Percentiles rank a stretch among this genome's conserved stretches.
Evolutionary conservation across 2,329 filamentous ascomycete genomes (phyloP).

Genomic region (Coniella vitis): DNA sequence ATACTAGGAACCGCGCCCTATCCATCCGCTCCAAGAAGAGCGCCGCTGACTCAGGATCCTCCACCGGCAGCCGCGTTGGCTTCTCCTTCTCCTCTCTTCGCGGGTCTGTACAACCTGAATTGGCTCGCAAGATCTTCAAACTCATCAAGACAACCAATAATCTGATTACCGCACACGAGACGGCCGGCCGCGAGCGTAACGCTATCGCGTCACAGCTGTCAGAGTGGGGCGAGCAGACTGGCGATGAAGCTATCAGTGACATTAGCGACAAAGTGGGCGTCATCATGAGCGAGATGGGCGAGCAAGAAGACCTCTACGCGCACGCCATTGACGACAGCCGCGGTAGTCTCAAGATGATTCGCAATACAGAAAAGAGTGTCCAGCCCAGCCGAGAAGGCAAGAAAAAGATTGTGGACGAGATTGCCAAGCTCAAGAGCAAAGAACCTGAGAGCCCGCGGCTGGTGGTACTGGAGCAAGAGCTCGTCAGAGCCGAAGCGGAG

Average conservation of each 20-base stretch:
- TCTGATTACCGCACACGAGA: conserved; percentile 76
- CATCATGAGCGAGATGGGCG: conserved; percentile 82
- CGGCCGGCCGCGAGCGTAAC: conserved; percentile 75
- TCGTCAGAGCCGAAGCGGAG: conserved; percentile 92
- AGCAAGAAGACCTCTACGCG: conserved; percentile 86
- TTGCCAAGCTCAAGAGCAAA: conserved; percentile 84
- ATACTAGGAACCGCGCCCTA: conserved; percentile 61
- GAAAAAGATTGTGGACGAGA: conserved; percentile 84
- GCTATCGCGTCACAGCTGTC: conserved; percentile 85
- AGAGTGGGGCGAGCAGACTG: conserved; percentile 91
- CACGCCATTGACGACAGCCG: conserved; percentile 83
- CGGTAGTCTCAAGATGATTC: conserved; percentile 76
- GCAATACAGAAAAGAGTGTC: conserved; percentile 92
- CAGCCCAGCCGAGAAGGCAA: conserved; percentile 87
- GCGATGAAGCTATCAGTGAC: conserved; percentile 80
- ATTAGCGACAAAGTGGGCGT: conserved; percentile 95
- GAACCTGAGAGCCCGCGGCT: conserved; percentile 80
- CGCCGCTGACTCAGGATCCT: conserved; percentile 31
- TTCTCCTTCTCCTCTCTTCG: conserved; percentile 86
- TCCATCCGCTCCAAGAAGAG: conserved; percentile 63
- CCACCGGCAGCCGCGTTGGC: conserved; percentile 46
- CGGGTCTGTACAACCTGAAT: conserved; percentile 76
- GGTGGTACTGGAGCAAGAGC: conserved; percentile 86
- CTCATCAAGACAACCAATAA: conserved; percentile 95
- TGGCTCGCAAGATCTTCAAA: conserved; percentile 81